phyloP scores from a whole-genome alignment of 1,284 basidiomycete genomes.

The Marasmius sp. region DNA sequence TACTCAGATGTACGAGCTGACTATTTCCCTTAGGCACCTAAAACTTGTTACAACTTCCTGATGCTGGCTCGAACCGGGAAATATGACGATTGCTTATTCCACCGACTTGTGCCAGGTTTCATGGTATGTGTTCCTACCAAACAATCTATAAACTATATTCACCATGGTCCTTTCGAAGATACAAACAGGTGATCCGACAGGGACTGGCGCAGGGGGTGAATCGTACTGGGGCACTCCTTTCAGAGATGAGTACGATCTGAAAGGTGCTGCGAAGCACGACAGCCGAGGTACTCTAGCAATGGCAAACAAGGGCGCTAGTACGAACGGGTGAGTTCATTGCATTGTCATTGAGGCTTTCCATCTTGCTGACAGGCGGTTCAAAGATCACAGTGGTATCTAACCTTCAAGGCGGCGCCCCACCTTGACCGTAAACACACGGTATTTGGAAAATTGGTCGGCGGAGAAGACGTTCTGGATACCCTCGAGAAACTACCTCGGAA shows the following conservation, averaged over 20 bases:
- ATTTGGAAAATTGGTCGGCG: conserved; percentile 95
- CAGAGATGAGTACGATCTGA: conserved; percentile 87
- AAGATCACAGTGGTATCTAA: conserved; percentile 89
- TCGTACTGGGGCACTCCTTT: conserved; percentile 97
- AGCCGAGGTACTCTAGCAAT: conserved; percentile 80
- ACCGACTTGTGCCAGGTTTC: conserved; percentile 94
- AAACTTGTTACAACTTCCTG: conserved; percentile 97
- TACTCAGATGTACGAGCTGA: neutral
- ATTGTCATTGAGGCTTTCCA: conserved; percentile 1
- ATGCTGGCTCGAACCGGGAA: conserved; percentile 88
- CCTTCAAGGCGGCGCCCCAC: conserved; percentile 80
- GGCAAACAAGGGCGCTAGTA: conserved; percentile 89
- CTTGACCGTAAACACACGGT: conserved; percentile 90
- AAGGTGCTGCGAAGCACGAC: conserved; percentile 85
- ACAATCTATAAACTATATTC: neutral
- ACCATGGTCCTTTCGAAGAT: conserved; percentile 45
- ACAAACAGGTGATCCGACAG: conserved; percentile 96
- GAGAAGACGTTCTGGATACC: conserved; percentile 85
- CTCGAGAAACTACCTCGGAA: conserved; percentile 83
- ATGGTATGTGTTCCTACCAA: conserved; percentile 62
- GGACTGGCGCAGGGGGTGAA: conserved; percentile 90
- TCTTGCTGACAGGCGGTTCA: neutral
- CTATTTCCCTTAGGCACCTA: conserved; percentile 68
- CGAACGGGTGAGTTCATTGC: conserved; percentile 63
- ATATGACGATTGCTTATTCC: conserved; percentile 89